These are phyloP conservation scores for Centrapalus pauciflorus DNA, from an alignment of 129 eudicot genomes.

Conservation along the genomic window DNA sequence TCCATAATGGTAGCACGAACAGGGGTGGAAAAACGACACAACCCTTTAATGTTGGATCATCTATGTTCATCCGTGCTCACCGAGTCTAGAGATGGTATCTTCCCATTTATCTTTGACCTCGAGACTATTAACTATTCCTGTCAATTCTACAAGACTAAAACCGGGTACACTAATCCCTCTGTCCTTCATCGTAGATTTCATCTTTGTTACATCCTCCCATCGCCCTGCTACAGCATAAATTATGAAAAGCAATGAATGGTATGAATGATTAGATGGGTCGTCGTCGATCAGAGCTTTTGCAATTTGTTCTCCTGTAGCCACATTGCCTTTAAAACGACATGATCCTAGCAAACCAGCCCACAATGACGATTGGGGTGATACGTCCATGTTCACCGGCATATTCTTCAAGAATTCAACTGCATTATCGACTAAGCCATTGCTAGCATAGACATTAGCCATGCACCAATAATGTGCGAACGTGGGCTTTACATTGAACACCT, in stretches of 20 bases:
- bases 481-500: conserved; percentile 51
- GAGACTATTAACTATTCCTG: conserved; percentile 52
- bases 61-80: conserved; percentile 7
- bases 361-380: conserved; percentile 44
- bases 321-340: conserved; percentile 59
- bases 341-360: conserved; percentile 65
- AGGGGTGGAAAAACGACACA: neutral
- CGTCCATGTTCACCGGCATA: conserved; percentile 34
- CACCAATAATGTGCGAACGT: conserved; percentile 89
- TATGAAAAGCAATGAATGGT: conserved; percentile 49
- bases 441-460: conserved; percentile 80
- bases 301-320: conserved; percentile 54
- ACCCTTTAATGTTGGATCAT: conserved; percentile 2
- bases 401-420: conserved; percentile 52
- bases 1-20: neutral
- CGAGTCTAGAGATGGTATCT: conserved; percentile 17
- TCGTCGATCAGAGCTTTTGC: conserved; percentile 57
- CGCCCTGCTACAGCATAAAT: conserved; percentile 71
- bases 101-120: conserved; percentile 31
- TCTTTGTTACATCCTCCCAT: conserved; percentile 71
- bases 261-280: conserved; percentile 49
- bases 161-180: conserved; percentile 48
- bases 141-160: conserved; percentile 63
- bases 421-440: conserved; percentile 50
- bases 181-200: conserved; percentile 60